Conservation (phyloP, 1,284 basidiomycete species). For the Cerioporus squamosus region DNA sequence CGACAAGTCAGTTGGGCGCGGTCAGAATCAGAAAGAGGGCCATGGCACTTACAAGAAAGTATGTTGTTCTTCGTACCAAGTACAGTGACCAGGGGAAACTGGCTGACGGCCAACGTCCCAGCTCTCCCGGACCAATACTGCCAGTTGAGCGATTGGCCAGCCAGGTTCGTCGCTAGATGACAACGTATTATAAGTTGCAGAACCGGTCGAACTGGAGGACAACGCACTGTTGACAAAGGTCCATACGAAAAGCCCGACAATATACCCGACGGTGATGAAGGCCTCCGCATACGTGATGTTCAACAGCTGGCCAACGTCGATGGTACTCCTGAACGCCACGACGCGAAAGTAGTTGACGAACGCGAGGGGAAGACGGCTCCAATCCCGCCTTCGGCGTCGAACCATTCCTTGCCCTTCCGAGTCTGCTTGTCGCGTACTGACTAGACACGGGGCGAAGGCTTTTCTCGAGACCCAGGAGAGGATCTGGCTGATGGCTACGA, state of each 20-base stretch:
- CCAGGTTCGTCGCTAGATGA: constrained; percentile 40
- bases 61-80: constrained; percentile 69
- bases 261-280: constrained; percentile 47
- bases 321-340: constrained; percentile 50
- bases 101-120: constrained; percentile 53
- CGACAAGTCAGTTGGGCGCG: background rate
- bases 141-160: constrained; percentile 39
- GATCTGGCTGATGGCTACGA: constrained; percentile 44
- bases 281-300: constrained; percentile 52
- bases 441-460: constrained; percentile 11
- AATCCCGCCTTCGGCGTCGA: constrained; percentile 17
- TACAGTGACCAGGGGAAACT: constrained; percentile 63
- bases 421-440: background rate
- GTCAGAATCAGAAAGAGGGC: background rate
- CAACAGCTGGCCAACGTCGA: constrained; percentile 44
- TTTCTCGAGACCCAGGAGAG: constrained; percentile 28
- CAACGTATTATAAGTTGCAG: background rate
- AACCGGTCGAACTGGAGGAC: background rate
- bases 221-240: constrained; percentile 52
- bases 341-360: constrained; percentile 48
- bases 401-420: constrained; percentile 22
- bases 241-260: constrained; percentile 51
- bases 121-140: constrained; percentile 53
- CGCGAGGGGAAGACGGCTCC: constrained; percentile 40
- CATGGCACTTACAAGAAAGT: constrained; percentile 52